Percentiles rank a stretch among this genome's conserved stretches.
phyloP scores from a whole-genome alignment of 2,329 filamentous ascomycete genomes.

The Rutstroemia sp. region DNA sequence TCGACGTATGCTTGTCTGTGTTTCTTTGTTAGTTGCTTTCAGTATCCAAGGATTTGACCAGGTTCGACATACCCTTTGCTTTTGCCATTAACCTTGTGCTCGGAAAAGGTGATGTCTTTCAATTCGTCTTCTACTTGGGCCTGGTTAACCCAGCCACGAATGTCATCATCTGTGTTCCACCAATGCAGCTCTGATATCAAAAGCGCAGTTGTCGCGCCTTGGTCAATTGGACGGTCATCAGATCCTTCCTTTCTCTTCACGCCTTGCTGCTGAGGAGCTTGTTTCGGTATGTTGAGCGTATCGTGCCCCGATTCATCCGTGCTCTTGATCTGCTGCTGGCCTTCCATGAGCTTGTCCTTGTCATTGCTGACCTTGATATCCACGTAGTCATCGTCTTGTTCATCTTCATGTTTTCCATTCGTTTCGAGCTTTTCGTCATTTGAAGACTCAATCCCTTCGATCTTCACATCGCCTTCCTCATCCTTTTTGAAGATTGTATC shows the following conservation, averaged over 20 bases:
- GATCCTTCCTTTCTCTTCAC: slow-evolving; percentile 54
- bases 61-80: slow-evolving; percentile 75
- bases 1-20: slow-evolving; percentile 70
- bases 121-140: slow-evolving; percentile 78
- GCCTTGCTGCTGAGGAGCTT: slow-evolving; percentile 42
- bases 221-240: slow-evolving; percentile 51
- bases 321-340: slow-evolving; percentile 36
- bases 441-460: slow-evolving; percentile 28
- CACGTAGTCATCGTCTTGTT: slow-evolving; percentile 35
- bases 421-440: slow-evolving; percentile 18
- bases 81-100: slow-evolving; percentile 98
- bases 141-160: slow-evolving; percentile 76
- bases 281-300: slow-evolving; percentile 30
- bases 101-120: slow-evolving; percentile 91
- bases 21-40: not conserved
- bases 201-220: slow-evolving; percentile 59
- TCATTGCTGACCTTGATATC: slow-evolving; percentile 36
- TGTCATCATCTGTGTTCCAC: slow-evolving; percentile 96
- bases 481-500: slow-evolving; percentile 32
- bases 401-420: slow-evolving; percentile 28
- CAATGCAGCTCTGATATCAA: slow-evolving; percentile 87
- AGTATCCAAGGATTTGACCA: not conserved
- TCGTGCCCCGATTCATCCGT: slow-evolving; percentile 33
- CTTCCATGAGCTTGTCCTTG: slow-evolving; percentile 23
- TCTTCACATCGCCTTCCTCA: slow-evolving; percentile 31